Base-by-base conservation (phyloP, 2,329 filamentous ascomycete genomes). In the Cucurbitaria berberidis region DNA sequence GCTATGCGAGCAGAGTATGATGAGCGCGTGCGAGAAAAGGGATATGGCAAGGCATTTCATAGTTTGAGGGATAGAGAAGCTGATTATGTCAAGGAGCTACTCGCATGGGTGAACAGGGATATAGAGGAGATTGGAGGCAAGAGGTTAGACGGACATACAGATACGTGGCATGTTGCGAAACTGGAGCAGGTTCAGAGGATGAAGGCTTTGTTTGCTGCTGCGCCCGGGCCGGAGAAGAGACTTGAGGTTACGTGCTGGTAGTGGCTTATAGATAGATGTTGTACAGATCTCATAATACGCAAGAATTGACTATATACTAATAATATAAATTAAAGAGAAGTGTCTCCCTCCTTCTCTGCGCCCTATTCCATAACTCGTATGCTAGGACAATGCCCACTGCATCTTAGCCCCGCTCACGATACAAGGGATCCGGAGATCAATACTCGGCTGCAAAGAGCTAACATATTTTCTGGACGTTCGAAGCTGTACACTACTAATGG, bases 11-110 rank as follows among this genome's bases (percentile, higher is more conserved):
- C 39, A 0, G 78, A 81, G 50, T 81, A 80, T 50, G 34, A 60
- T 1, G 60, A 67, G 15, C 66, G 69, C 8, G 57, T 81, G 4
- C 46, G 55, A 29, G 54, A 44, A 3, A 80, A 77, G 53, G 78
- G 78, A 1, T 67, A 64, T 30, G 78, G 77, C 0, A 76, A 80
- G 44, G 62, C 57, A 1, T 80, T 82, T 47, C 80, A 82, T 63
- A 78, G 74, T 27, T 56, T 82, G 42, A 76, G 63, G 38, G 72
- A 73, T 6, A 62, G 66, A 15, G 75, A 80, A 53, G 64, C 69
- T 22, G 70, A 67, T 19, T 78, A 79, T 70, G 76, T 77, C 18
- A 48, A 73, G 42, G 73, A 76, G 41, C 56, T 80, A 35, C 53
- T 78, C 10, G 64, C 51, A 13, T 76, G 75, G 70, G 69, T 77